Conservation (phyloP, 495 filamentous ascomycete genomes). For the Penicillium longicatenatum region DNA sequence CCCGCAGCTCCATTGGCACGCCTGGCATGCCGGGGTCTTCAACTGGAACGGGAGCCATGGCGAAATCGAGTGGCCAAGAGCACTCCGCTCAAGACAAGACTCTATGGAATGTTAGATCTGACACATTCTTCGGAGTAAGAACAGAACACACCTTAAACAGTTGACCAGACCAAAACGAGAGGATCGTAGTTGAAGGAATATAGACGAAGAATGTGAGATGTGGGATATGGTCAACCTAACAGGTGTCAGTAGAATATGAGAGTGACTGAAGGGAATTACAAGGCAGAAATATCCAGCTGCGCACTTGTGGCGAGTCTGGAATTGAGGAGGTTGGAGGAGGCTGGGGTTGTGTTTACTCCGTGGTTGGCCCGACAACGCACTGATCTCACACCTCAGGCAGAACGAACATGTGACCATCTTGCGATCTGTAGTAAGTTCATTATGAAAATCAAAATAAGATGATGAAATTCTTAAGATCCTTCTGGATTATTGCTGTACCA, state of each 20-base stretch:
- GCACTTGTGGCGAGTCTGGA: slow-evolving; percentile 14
- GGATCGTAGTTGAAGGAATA: slow-evolving; percentile 12
- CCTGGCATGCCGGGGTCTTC: slow-evolving; percentile 20
- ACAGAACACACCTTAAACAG: slow-evolving; percentile 17
- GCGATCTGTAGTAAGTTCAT: neutral
- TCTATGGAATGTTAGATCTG: slow-evolving; percentile 19
- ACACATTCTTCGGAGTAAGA: slow-evolving; percentile 8
- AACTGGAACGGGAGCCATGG: slow-evolving; percentile 38
- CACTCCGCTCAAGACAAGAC: slow-evolving; percentile 41
- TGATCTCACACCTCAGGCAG: neutral
- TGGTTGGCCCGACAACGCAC: slow-evolving; percentile 36
- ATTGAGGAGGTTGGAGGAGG: slow-evolving; percentile 50
- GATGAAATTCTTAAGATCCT: neutral
- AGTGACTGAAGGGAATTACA: slow-evolving; percentile 12
- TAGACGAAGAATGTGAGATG: neutral
- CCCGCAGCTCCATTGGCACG: slow-evolving; percentile 13
- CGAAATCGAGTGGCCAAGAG: slow-evolving; percentile 38
- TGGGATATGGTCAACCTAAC: slow-evolving; percentile 6
- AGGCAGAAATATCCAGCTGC: slow-evolving; percentile 15
- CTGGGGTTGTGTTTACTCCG: slow-evolving; percentile 40
- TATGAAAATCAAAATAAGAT: too few relatives aligned
- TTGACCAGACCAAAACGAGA: slow-evolving; percentile 16
- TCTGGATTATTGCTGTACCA: too few relatives aligned
- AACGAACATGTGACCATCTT: neutral
- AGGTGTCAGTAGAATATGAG: slow-evolving; percentile 10